A percentile compares a stretch with the other conserved stretches of the same genome.
Conservation (phyloP, 164 flowering plant genomes). For the Liquidambar formosana region DNA sequence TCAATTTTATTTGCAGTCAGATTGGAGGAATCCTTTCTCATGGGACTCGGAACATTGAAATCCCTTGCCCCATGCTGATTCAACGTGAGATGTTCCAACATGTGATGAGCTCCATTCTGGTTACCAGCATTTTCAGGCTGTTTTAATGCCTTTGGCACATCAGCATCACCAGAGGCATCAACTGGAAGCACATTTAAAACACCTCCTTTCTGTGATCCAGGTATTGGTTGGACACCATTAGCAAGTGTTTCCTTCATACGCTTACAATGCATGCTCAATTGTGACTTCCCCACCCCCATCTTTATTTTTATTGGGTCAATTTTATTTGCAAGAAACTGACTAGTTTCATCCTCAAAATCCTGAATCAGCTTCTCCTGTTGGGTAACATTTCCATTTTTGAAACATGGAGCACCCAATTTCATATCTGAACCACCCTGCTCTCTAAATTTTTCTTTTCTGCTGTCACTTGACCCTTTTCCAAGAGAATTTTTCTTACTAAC, state of each 20-base stretch:
- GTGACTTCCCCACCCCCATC: constrained; percentile 1
- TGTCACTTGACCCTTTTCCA: constrained; percentile 2
- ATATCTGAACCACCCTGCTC: constrained; percentile 4
- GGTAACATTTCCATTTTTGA: neutral
- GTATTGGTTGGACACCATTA: neutral
- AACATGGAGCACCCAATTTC: neutral
- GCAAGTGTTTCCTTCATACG: constrained; percentile 11
- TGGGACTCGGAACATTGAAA: constrained; percentile 17
- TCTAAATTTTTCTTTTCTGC: constrained; percentile 1
- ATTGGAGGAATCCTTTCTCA: constrained; percentile 25
- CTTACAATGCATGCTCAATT: neutral
- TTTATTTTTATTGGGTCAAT: neutral
- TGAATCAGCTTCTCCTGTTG: constrained; percentile 1
- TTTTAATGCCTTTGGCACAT: constrained; percentile 11
- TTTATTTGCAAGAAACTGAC: neutral
- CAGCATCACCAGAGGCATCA: constrained; percentile 13
- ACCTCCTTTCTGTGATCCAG: constrained; percentile 5
- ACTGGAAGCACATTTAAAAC: neutral
- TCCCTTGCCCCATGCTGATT: constrained; percentile 9
- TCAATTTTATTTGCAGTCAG: constrained; percentile 24
- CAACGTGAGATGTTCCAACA: neutral
- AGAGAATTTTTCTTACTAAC: constrained; percentile 7
- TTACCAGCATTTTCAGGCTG: constrained; percentile 7
- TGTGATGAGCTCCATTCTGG: constrained; percentile 9
- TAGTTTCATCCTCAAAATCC: constrained; percentile 7